Evolutionary conservation across 441 rosid genomes (phyloP), one percentile per base, ranked within the genome.

Genomic region (Adansonia gregorii): DNA sequence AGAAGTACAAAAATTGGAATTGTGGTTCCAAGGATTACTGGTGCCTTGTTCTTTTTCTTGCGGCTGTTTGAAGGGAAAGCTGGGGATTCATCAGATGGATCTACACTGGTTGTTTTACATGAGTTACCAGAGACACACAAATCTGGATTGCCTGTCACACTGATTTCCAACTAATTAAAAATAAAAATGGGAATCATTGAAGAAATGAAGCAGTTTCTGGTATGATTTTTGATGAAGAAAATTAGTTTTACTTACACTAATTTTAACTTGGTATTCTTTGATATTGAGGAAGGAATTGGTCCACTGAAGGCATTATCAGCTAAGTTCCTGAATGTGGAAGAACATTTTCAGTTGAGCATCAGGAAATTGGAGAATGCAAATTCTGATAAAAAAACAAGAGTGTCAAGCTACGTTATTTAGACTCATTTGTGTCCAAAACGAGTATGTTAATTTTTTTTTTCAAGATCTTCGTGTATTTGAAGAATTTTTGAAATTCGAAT

Each of bases 1-100:
- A 81, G 39, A 70, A 81, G 51, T 2, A 81, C 8, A 43, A 79
- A 81, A 19, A 64, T 17, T 43, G 86, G 78, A 52, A 85, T 61
- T 9, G 76, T 31, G 64, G 72, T 43, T 61, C 83, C 82, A 8
- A 83, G 69, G 8, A 83, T 81, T 15, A 49, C 69, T 0, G 81
- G 76, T 24, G 49, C 46, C 49, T 78, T 85, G 68, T 14, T 74
- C 8, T 79, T 83, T 35, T 76, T 79, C 72, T 60, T 82, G 17
- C 61, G 35, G 54, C 41, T 17, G 14, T 63, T 55, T 41, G 73
- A 69, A 20, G 58, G 22, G 41, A 1, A 8, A 4, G 8, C 49
- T 24, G 79, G 11, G 0, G 65, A 19, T 3, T 4, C 17, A 2
- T 0, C 58, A 0, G 27, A 9, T 67, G 72, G 10, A 7, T 74